phyloP scores from a whole-genome alignment of 805 yeast species.

The Candida peoriensis region DNA sequence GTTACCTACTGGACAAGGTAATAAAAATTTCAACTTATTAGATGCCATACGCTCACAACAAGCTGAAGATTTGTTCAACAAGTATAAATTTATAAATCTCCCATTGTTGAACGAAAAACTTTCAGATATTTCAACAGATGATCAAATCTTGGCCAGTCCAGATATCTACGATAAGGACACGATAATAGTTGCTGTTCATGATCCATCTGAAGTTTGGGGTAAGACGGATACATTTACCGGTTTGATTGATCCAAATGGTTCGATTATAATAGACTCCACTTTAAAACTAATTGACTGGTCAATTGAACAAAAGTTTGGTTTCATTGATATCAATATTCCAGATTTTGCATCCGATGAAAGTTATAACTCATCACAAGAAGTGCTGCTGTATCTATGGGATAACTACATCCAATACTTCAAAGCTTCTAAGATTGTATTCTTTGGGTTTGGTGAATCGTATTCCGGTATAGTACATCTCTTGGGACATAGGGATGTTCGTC shows the following conservation, averaged over 20 bases:
- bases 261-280: conserved; percentile 74
- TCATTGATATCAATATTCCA: conserved; percentile 81
- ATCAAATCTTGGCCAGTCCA: conserved; percentile 67
- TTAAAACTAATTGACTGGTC: conserved; percentile 69
- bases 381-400: conserved; percentile 82
- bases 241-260: conserved; percentile 61
- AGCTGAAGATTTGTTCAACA: conserved; percentile 47
- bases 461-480: conserved; percentile 81
- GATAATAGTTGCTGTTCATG: conserved; percentile 72
- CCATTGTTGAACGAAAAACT: conserved; percentile 50
- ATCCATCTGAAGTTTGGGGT: conserved; percentile 92
- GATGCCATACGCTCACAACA: conserved; percentile 77
- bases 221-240: conserved; percentile 77
- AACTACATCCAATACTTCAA: conserved; percentile 76
- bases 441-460: conserved; percentile 88
- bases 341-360: conserved; percentile 40
- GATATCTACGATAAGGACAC: conserved; percentile 60
- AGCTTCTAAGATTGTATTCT: conserved; percentile 64
- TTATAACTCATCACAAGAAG: conserved; percentile 68
- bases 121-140: conserved; percentile 45
- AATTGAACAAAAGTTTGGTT: conserved; percentile 55
- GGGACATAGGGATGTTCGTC: conserved; percentile 71
- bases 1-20: conserved; percentile 26
- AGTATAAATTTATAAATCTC: conserved; percentile 55
- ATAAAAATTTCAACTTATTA: conserved; percentile 48